Conservation (phyloP, 352 stramenopile genomes). For the Phytopythium montanum region DNA sequence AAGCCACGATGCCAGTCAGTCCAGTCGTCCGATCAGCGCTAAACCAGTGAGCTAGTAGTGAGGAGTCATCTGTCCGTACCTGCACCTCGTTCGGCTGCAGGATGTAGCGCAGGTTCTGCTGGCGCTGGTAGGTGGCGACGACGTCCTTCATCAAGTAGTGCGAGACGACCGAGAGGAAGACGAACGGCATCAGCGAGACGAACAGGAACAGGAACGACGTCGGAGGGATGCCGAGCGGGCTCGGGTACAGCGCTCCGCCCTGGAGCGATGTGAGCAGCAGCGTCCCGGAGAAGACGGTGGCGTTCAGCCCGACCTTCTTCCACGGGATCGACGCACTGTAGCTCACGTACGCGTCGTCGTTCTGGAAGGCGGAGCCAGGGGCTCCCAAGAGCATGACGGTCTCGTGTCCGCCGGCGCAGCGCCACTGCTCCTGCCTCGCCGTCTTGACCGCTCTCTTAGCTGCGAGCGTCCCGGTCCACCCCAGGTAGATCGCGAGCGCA, state of each 20-base stretch:
- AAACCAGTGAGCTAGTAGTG: neutral
- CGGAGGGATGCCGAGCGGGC: constrained; percentile 86
- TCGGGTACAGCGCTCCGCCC: constrained; percentile 79
- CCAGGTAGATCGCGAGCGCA: constrained; percentile 81
- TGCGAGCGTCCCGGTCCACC: constrained; percentile 68
- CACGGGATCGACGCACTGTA: constrained; percentile 34
- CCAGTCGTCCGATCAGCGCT: no score
- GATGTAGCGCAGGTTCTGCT: constrained; percentile 35
- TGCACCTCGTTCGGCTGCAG: constrained; percentile 39
- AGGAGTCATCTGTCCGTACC: constrained; percentile 30
- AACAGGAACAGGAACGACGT: constrained; percentile 82
- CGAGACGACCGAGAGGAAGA: constrained; percentile 64
- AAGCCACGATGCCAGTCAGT: constrained; percentile 1
- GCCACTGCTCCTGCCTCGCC: constrained; percentile 74
- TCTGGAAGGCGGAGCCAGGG: constrained; percentile 20
- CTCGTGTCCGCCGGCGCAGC: constrained; percentile 25
- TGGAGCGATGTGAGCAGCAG: constrained; percentile 88
- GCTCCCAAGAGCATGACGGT: constrained; percentile 26
- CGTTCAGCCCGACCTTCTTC: constrained; percentile 67
- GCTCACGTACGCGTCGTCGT: constrained; percentile 8
- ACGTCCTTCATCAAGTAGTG: constrained; percentile 51
- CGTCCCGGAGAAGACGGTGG: constrained; percentile 76
- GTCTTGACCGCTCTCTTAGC: constrained; percentile 75
- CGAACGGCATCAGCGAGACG: constrained; percentile 46
- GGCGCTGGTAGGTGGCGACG: constrained; percentile 28